Evolutionary conservation across 805 yeast genomes (phyloP).

Genomic region (Ogataea ganodermae): DNA sequence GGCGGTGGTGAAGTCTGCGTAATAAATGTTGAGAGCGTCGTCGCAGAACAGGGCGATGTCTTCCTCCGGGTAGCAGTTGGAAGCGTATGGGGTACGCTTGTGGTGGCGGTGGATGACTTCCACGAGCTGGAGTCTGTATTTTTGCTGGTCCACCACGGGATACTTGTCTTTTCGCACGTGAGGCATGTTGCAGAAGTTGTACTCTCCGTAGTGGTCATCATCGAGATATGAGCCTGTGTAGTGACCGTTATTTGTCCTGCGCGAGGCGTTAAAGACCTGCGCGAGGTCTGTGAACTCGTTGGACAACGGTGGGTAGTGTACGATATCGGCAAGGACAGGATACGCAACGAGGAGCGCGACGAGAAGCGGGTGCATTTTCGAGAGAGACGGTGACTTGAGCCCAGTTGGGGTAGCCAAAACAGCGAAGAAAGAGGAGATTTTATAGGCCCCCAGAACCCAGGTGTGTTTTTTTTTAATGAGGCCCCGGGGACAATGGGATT

Average conservation of each 20-base stretch:
- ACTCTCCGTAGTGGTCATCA: conserved; percentile 36
- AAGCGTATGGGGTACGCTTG: conserved; percentile 43
- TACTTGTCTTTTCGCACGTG: conserved; percentile 39
- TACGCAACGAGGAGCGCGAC: background rate
- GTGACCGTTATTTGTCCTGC: conserved; percentile 31
- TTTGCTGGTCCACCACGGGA: conserved; percentile 21
- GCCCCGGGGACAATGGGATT: too few species aligned
- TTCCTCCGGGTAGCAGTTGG: conserved; percentile 39
- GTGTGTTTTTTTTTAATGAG: too few species aligned
- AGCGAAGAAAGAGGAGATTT: too few species aligned
- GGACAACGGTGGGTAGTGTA: conserved; percentile 18
- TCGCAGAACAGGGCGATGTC: conserved; percentile 32
- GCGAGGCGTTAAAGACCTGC: conserved; percentile 25
- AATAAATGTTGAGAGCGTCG: conserved; percentile 32
- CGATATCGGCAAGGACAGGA: conserved; percentile 10
- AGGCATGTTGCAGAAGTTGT: conserved; percentile 49
- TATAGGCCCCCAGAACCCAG: too few species aligned
- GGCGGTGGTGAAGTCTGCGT: conserved; percentile 21
- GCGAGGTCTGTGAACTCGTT: conserved; percentile 24
- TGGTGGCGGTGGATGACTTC: conserved; percentile 48
- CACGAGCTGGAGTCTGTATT: conserved; percentile 37
- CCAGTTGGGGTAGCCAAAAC: too few species aligned
- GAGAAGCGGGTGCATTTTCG: too few species aligned
- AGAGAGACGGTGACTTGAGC: too few species aligned
- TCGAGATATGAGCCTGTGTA: conserved; percentile 28